Evolutionary conservation across 345 rosid species (phyloP), one percentile per base, ranked within the genome.

Genomic region (Gossypium anomalum): DNA sequence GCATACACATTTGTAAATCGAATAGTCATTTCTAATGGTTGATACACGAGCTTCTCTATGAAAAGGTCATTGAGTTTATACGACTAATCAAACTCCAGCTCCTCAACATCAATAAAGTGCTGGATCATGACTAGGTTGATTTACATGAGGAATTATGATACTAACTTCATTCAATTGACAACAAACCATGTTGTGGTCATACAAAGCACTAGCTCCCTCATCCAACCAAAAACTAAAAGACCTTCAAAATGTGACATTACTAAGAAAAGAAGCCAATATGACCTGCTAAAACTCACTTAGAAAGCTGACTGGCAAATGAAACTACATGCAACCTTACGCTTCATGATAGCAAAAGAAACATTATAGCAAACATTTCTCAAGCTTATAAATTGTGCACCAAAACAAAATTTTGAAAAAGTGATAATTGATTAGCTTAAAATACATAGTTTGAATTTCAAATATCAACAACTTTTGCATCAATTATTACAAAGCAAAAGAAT

Each of bases 361-460:
- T 13, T 45, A 45, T 22, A 16, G 73, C 47, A 51, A 52, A 70
- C 60, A 52, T 16, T 44, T 44, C 52, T 72, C 16, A 27, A 60
- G 75, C 67, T 58, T 52, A 22, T 15, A 53, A 55, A 4, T 63
- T 48, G 27, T 15, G 25, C 57, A 48, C n/a, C 8, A 48, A 49
- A 62, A 60, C 27, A 34, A 56, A 38, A 14, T 0, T 29, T 75
- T 49, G 38, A 38, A 38, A 61, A 13, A 10, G 22, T 51, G 60
- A 69, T 47, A 10, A 47, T 2, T 47, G 51, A 51, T 45, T 19
- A 55, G 12, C 23, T 55, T 44, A 51, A 49, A 29, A 29, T 63
- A 65, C 77, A 64, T 49, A 41, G 41, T 51, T 29, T 53, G 34
- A 74, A 23, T 38, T 34, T 64, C 14, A 69, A 38, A 55, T 17